Evolutionary conservation across 2,329 filamentous ascomycete genomes (phyloP).

Genomic region (Stagonosporopsis rhizophila): DNA sequence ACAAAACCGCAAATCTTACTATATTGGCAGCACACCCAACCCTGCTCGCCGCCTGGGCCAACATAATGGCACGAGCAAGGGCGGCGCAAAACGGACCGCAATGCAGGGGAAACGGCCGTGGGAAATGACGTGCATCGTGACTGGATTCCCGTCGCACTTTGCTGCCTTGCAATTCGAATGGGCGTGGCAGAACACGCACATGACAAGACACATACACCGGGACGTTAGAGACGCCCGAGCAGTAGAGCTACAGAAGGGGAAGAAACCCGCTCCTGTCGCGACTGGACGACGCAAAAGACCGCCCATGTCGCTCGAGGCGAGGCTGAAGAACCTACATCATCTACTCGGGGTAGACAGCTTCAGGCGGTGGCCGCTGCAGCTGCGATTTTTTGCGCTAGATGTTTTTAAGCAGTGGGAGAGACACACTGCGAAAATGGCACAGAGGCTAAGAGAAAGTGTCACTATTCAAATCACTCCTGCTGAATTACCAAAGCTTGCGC

Average conservation of each 20-base stretch:
- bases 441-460: conserved; percentile 37
- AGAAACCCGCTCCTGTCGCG: conserved; percentile 36
- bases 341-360: conserved; percentile 83
- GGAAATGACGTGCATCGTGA: conserved; percentile 79
- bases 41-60: conserved; percentile 84
- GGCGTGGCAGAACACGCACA: conserved; percentile 87
- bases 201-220: conserved; percentile 76
- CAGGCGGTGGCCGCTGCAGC: conserved; percentile 77
- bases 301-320: conserved; percentile 68
- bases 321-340: conserved; percentile 81
- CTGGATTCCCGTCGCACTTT: conserved; percentile 85
- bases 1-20: conserved; percentile 74
- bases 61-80: conserved; percentile 85
- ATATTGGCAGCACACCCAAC: conserved; percentile 92
- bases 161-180: conserved; percentile 97
- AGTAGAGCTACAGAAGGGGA: conserved; percentile 39
- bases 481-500: conserved; percentile 30
- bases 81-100: conserved; percentile 81
- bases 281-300: conserved; percentile 55
- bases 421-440: conserved; percentile 43
- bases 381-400: conserved; percentile 79
- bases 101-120: conserved; percentile 75
- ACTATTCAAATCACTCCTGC: conserved; percentile 40
- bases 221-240: conserved; percentile 46
- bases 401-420: conserved; percentile 74